Evolutionary conservation across 305 asterid genomes (phyloP), one percentile per base, ranked within the genome.

Genomic region (Fraxinus floribunda): DNA sequence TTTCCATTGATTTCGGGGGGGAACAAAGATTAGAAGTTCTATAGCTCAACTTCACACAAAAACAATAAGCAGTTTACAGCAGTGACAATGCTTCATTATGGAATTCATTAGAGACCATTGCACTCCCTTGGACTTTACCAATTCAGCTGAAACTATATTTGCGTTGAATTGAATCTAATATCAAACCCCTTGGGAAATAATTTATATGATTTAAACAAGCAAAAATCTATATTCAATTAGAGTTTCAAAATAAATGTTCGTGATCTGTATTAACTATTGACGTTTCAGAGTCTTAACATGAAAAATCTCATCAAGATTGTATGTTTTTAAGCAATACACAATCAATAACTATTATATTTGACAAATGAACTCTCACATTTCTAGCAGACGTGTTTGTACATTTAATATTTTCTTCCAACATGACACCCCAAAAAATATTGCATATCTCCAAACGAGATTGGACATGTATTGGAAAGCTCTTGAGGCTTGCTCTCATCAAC

Each of bases 371-470:
- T 20, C 76, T 82, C 44, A 32, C 24, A 70, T 44, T 60, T 83
- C 80, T 68, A 34, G 79, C 39, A 79, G 55, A 49, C 9, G 46
- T 9, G 30, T 32, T 66, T 35, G 55, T 24, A 76, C 46, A 30
- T 32, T 29, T 16, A 82, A 79, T 6, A 76, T 55, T 78, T 41
- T 66, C 52, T 72, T 71, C 60, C 83, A 79, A 68, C 80, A 26
- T 1, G 24, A 32, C 78, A 77, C 35, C 73, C 57, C 35, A 55
- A 38, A 49, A 46, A 44, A 20, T 82, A 71, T 75, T 34, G 13
- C 76, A 72, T n/a, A 78, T 79, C 70, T 46, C 73, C 30, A 35
- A 26, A 41, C 5, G 49, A 77, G 71, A 20, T 30, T 30, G 22
- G 24, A 71, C 41, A 32, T 32, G 22, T 4, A 32, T 30, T 15